Base-by-base conservation (phyloP, 2,329 filamentous ascomycete genomes). In the Colletotrichum australisinense region DNA sequence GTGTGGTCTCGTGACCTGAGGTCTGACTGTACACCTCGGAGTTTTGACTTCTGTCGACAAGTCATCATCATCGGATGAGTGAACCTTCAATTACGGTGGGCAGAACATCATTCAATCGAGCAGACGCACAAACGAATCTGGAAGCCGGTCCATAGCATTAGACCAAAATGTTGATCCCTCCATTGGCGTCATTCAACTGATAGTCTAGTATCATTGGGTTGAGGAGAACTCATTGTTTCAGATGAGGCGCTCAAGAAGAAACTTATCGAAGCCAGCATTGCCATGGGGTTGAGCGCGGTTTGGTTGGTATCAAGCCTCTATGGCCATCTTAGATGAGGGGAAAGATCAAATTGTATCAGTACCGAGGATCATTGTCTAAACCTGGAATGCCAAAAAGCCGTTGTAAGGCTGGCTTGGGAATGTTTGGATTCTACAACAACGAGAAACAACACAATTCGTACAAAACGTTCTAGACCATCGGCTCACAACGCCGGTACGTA, bases 401-500 rank as follows among this genome's bases (percentile, higher is more conserved):
- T 32, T 28, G 42, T 72, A 60, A 69, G 69, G 69, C 59, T 72
- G 59, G 46, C 19, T 11, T 22, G 22, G 52, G 53, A 67, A 72
- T 69, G 69, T 49, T 63, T 53, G 30, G 16, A 49, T 49, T 49
- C 42, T 11, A 49, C 19, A 42, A 42, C 38, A 42, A 49, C 42
- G 8, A 28, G 1, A 22, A 56, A 49, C 24, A 49, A 68, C 63
- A 26, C 53, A 9, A 9, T 19, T 32, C 9, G 22, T 8, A 7
- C 32, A 5, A 46, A 66, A 63, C 63, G 65, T 72, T 69, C 66
- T 63, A 69, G 69, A 72, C 59, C n/a, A 30, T 30, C 14, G 60
- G 11, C 11, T 19, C 7, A 22, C n/a, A 62, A 28, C 9, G 5
- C 4, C 32, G 35, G 52, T 69, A 69, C 64, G 69, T 68, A 52